These are phyloP conservation scores for Panaeolus papilionaceus DNA, from an alignment of 768 basidiomycete genomes.

Conservation along the genomic window DNA sequence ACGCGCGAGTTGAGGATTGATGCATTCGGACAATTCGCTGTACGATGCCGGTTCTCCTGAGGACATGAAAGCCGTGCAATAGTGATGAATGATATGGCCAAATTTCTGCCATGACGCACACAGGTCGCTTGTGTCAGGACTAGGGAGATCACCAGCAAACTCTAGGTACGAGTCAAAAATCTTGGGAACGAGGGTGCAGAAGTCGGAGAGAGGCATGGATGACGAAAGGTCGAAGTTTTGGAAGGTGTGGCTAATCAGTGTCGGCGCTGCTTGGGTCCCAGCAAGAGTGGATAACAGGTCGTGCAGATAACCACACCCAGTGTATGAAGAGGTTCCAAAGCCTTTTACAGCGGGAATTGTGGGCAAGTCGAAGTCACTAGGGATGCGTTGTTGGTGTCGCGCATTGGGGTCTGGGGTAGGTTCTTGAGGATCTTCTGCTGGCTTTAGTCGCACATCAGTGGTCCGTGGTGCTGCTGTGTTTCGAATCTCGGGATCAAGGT, in stretches of 20 bases:
- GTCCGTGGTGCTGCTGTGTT: neutral
- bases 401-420: neutral
- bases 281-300: neutral
- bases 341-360: neutral
- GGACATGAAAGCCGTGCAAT: neutral
- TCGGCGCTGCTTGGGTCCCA: neutral
- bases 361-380: neutral
- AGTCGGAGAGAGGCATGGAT: constrained; percentile 46
- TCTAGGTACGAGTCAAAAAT: constrained; percentile 52
- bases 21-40: neutral
- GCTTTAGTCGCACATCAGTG: neutral
- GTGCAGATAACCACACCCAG: constrained; percentile 8
- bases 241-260: constrained; percentile 1
- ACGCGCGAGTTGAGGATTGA: constrained; percentile 22
- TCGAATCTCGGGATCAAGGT: neutral
- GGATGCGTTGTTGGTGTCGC: neutral
- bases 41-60: neutral
- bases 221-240: constrained; percentile 45
- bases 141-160: constrained; percentile 43
- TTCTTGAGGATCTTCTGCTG: neutral
- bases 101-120: constrained; percentile 46
- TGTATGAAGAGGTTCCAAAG: neutral
- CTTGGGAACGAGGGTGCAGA: constrained; percentile 52
- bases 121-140: constrained; percentile 35
- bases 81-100: constrained; percentile 46